phyloP scores from a whole-genome alignment of 257 asterid genomes.

The Ocimum tenuiflorum region DNA sequence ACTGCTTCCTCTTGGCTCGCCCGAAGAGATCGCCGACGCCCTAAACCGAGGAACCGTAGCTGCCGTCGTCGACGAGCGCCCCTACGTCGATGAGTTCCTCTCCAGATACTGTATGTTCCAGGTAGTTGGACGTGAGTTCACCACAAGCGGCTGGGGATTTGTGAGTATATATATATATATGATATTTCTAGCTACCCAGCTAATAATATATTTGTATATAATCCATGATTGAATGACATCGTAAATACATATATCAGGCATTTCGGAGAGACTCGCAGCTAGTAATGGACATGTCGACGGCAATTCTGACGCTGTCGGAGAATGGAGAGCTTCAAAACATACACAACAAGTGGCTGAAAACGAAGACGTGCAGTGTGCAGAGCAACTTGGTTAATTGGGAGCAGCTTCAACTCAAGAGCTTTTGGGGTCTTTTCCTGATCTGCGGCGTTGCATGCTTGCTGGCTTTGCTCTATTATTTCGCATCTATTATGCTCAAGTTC shows the following conservation, averaged over 20 bases:
- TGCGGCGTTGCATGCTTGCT: conserved; percentile 39
- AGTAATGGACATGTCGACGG: conserved; percentile 66
- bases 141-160: conserved; percentile 74
- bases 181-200: too few relatives aligned
- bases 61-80: conserved; percentile 73
- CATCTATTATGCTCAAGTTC: conserved; percentile 29
- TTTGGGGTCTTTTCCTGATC: conserved; percentile 54
- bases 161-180: conserved; percentile 43
- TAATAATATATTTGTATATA: too few relatives aligned
- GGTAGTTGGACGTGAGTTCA: conserved; percentile 59
- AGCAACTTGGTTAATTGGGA: conserved; percentile 26
- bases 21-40: conserved; percentile 60
- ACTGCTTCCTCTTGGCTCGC: conserved; percentile 54
- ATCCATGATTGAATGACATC: too few relatives aligned
- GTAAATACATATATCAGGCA: conserved; percentile 31
- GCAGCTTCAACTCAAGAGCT: conserved; percentile 40
- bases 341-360: conserved; percentile 51
- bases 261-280: conserved; percentile 65
- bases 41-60: conserved; percentile 39
- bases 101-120: conserved; percentile 50
- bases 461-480: conserved; percentile 29
- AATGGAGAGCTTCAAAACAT: conserved; percentile 52
- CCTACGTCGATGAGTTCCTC: conserved; percentile 60
- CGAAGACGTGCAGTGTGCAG: conserved; percentile 22
- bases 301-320: conserved; percentile 59